These are phyloP conservation scores for Hygrophila difformis DNA, from an alignment of 257 asterid genomes.

Conservation along the genomic window DNA sequence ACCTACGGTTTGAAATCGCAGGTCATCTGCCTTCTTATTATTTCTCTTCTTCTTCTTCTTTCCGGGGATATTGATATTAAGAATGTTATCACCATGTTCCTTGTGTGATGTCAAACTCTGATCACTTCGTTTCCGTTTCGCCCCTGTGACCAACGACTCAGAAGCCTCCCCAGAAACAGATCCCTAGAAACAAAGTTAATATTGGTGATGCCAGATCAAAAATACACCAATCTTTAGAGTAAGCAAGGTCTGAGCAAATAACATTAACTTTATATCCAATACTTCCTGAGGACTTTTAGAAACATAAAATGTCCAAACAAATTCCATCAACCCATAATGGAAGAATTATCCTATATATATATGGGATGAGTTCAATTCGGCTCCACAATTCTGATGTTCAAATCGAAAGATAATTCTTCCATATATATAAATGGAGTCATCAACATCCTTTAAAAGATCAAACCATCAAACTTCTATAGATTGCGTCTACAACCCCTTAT, in stretches of 20 bases:
- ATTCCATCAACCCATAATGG: too few species aligned
- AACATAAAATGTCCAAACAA: too few species aligned
- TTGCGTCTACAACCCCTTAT: too few species aligned
- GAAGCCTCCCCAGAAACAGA: conserved; percentile 23
- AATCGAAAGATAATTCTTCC: too few species aligned
- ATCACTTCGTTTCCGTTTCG: conserved; percentile 38
- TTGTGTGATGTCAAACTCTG: conserved; percentile 14
- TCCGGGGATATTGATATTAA: conserved; percentile 19
- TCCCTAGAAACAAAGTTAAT: conserved; percentile 26
- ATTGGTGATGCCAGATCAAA: conserved; percentile 5
- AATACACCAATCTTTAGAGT: background rate
- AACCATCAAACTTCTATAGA: background rate
- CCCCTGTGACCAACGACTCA: conserved; percentile 20
- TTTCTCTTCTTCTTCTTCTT: conserved; percentile 58
- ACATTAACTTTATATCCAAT: background rate
- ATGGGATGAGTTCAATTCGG: too few species aligned
- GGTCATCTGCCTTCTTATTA: conserved; percentile 53
- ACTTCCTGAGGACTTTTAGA: background rate
- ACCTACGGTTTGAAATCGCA: conserved; percentile 49
- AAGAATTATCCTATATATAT: too few species aligned
- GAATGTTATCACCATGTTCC: conserved; percentile 18
- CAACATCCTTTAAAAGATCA: too few species aligned
- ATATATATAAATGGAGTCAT: too few species aligned
- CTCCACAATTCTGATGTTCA: too few species aligned
- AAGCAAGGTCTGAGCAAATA: background rate